Conservation (phyloP, 257 asterid species). For the Schizonepeta tenuifolia region DNA sequence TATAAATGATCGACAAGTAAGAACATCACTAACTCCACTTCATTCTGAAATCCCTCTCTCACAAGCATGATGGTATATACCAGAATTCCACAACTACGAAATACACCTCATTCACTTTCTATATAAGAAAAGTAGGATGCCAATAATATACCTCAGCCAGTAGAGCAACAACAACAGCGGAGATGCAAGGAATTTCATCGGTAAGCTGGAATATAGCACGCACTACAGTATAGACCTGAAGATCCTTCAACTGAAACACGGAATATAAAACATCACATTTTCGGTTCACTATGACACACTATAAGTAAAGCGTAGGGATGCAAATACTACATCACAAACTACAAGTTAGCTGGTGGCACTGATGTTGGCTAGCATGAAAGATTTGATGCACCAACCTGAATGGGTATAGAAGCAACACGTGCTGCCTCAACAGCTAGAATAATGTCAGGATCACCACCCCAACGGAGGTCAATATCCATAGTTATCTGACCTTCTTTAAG, state of each 20-base stretch:
- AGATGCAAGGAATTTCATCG: conserved; percentile 96
- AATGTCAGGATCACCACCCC: conserved; percentile 99
- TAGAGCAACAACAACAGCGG: conserved; percentile 97
- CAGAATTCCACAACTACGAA: background rate
- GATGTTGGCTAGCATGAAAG: conserved; percentile 21
- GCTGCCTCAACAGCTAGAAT: conserved; percentile 94
- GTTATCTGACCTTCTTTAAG: conserved; percentile 93
- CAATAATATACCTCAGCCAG: conserved; percentile 77
- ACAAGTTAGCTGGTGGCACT: background rate
- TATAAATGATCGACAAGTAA: background rate
- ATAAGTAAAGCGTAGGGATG: background rate
- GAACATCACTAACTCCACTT: background rate
- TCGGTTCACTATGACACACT: background rate
- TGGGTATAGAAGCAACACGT: conserved; percentile 86
- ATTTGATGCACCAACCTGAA: conserved; percentile 64
- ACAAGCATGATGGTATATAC: background rate
- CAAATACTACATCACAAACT: conserved; percentile 2
- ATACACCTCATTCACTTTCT: background rate
- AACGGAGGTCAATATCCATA: conserved; percentile 93
- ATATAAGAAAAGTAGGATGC: background rate
- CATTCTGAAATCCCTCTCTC: background rate
- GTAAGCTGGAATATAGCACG: conserved; percentile 95
- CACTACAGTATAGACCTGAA: conserved; percentile 84
- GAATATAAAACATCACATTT: conserved; percentile 21
- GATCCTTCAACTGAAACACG: conserved; percentile 85